Percentiles rank a stretch among this genome's conserved stretches.
Evolutionary conservation across 306 rosid species (phyloP).

Genomic region (Cotoneaster glaucophyllus): DNA sequence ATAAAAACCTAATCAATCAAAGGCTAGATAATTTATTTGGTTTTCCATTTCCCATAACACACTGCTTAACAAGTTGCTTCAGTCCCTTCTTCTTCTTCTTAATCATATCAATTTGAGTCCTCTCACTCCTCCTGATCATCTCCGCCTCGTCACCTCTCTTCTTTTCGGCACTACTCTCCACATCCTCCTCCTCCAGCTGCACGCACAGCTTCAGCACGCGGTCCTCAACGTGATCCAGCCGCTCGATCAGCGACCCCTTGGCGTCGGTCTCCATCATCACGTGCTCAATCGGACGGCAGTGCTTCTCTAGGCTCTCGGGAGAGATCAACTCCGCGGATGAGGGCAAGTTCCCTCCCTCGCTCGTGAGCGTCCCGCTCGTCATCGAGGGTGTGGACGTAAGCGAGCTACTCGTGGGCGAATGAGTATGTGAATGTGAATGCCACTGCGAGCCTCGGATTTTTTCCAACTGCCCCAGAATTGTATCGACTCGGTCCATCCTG

Average conservation of each 20-base stretch:
- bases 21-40: not conserved
- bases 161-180: constrained; percentile 18
- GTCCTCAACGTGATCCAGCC: constrained; percentile 64
- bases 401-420: constrained; percentile 25
- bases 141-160: constrained; percentile 26
- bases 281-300: constrained; percentile 68
- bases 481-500: constrained; percentile 61
- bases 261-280: constrained; percentile 53
- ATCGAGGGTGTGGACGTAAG: constrained; percentile 17
- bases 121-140: constrained; percentile 10
- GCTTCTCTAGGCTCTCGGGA: constrained; percentile 72
- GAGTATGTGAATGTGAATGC: not conserved
- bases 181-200: constrained; percentile 49
- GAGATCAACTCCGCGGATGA: constrained; percentile 22
- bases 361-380: constrained; percentile 39
- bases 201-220: constrained; percentile 57
- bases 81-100: constrained; percentile 35
- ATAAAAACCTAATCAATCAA: not conserved
- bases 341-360: constrained; percentile 23
- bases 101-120: not conserved
- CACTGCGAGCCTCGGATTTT: constrained; percentile 23
- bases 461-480: constrained; percentile 47
- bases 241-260: constrained; percentile 66
- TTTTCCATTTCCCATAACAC: constrained; percentile 26
- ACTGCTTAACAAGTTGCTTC: constrained; percentile 42